Evolutionary conservation across 2,329 filamentous ascomycete species (phyloP).

Genomic region (Aspergillus pseudotamarii): DNA sequence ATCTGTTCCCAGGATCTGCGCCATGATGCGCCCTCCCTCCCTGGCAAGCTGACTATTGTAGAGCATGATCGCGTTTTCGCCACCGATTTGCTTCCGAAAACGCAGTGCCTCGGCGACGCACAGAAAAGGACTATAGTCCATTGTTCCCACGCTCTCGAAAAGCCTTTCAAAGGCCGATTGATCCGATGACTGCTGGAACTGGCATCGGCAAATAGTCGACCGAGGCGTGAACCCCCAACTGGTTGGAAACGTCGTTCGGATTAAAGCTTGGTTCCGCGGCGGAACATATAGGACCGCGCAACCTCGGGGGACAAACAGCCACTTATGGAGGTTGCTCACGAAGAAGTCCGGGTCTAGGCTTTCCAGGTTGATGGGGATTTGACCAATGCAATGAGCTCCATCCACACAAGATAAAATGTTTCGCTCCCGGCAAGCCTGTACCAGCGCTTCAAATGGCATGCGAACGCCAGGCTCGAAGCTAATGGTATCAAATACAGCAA

Average conservation of each 20-base stretch:
- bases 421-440: slow-evolving; percentile 62
- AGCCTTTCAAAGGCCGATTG: neutral
- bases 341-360: slow-evolving; percentile 77
- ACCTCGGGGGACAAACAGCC: slow-evolving; percentile 74
- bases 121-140: neutral
- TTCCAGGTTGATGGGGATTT: slow-evolving; percentile 67
- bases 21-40: neutral
- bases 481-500: slow-evolving; percentile 76
- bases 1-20: neutral
- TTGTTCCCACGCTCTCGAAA: neutral
- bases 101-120: neutral
- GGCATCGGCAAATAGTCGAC: neutral
- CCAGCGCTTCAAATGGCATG: slow-evolving; percentile 71
- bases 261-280: slow-evolving; percentile 68
- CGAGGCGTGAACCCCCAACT: slow-evolving; percentile 70
- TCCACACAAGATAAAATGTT: slow-evolving; percentile 73
- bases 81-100: neutral
- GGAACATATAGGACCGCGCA: slow-evolving; percentile 80
- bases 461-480: slow-evolving; percentile 72
- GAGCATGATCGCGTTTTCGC: neutral
- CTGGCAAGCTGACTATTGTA: neutral
- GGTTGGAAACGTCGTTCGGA: slow-evolving; percentile 72
- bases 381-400: slow-evolving; percentile 77
- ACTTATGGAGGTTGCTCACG: slow-evolving; percentile 81
- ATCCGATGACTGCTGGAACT: neutral